phyloP scores from a whole-genome alignment of 805 yeast genomes.

The Vanderwaltozyma polyspora region DNA sequence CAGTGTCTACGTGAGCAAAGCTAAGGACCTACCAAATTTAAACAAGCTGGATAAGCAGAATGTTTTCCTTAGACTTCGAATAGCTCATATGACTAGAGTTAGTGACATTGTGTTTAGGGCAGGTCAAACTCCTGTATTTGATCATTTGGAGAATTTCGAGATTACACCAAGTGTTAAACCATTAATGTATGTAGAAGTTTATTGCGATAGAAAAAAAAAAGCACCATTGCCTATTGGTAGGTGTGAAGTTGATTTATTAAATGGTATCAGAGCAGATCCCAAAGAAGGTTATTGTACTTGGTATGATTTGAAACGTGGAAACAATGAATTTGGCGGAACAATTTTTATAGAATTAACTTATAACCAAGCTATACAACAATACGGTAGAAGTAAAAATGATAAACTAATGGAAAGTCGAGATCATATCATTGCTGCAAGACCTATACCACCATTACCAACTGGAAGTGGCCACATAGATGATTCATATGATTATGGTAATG shows the following conservation, averaged over 20 bases:
- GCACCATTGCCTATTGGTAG: conserved; percentile 84
- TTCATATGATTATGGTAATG: no score
- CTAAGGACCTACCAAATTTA: conserved; percentile 77
- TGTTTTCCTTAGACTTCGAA: conserved; percentile 75
- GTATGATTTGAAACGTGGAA: conserved; percentile 57
- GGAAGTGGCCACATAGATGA: no score
- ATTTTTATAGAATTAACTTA: conserved; percentile 87
- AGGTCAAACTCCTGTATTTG: conserved; percentile 91
- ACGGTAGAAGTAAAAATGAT: conserved; percentile 4
- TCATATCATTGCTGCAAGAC: conserved; percentile 20
- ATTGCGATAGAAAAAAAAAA: conserved; percentile 64
- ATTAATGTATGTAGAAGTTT: conserved; percentile 53
- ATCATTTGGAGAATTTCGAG: conserved; percentile 59
- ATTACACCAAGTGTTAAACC: conserved; percentile 56
- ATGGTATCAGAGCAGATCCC: conserved; percentile 54
- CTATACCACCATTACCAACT: conserved; percentile 26
- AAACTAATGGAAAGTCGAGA: conserved; percentile 14
- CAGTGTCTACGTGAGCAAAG: conserved; percentile 68
- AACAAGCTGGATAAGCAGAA: conserved; percentile 85
- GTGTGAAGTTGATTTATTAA: conserved; percentile 63
- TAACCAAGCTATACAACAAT: conserved; percentile 39
- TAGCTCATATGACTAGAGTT: conserved; percentile 71
- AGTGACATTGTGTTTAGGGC: conserved; percentile 75
- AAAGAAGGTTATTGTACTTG: conserved; percentile 77
- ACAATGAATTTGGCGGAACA: conserved; percentile 70